Evolutionary conservation across 2,329 filamentous ascomycete genomes (phyloP).

Genomic region (Claviceps sp.): DNA sequence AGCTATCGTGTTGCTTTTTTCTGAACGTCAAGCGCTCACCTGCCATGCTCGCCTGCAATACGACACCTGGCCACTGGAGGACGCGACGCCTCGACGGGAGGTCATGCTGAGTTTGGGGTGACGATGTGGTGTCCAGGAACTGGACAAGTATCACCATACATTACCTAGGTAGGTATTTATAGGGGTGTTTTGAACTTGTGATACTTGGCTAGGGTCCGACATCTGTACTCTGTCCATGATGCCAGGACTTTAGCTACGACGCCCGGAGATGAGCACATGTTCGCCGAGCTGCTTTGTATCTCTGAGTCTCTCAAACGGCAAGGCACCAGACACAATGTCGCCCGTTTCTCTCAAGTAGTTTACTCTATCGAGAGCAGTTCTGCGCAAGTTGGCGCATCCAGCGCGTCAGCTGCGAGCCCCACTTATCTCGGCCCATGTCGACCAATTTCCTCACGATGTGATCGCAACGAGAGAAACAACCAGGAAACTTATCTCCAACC

Average conservation of each 20-base stretch:
- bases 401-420: background rate
- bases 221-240: too few relatives aligned
- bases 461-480: background rate
- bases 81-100: background rate
- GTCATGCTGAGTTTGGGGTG: background rate
- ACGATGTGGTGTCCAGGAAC: background rate
- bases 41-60: slow-evolving; percentile 4
- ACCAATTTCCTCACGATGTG: too few relatives aligned
- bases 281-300: too few relatives aligned
- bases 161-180: background rate
- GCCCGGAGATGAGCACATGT: too few relatives aligned
- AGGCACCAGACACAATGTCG: too few relatives aligned
- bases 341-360: too few relatives aligned
- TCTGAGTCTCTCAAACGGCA: too few relatives aligned
- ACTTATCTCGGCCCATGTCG: background rate
- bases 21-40: background rate
- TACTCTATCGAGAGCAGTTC: too few relatives aligned
- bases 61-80: background rate
- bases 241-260: too few relatives aligned
- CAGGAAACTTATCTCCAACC: background rate
- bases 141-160: background rate
- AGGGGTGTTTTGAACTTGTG: background rate
- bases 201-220: too few relatives aligned
- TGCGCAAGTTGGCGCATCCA: background rate
- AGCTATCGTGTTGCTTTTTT: background rate